Conservation (phyloP, 2,329 filamentous ascomycete genomes). For the Colletotrichum kahawae region DNA sequence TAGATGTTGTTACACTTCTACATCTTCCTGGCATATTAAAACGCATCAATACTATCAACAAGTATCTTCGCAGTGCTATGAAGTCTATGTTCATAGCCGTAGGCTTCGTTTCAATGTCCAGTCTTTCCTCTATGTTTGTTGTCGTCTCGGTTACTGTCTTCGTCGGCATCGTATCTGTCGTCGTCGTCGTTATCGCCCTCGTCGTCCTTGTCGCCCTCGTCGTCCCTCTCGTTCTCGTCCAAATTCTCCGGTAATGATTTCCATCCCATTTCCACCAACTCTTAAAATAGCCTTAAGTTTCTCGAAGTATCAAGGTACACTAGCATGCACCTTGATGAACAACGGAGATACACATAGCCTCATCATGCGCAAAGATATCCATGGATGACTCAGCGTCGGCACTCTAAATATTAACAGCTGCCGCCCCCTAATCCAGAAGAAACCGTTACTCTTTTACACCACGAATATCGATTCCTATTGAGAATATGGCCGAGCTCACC, state of each 20-base stretch:
- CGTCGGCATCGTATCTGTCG: neutral
- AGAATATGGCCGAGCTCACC: neutral
- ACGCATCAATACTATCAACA: too few relatives aligned
- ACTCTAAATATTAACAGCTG: neutral
- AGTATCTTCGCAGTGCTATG: too few relatives aligned
- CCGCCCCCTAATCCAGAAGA: neutral
- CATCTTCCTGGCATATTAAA: too few relatives aligned
- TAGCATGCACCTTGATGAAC: neutral
- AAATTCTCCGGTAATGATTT: neutral
- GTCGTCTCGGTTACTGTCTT: neutral
- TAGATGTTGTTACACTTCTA: too few relatives aligned
- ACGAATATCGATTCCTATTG: neutral
- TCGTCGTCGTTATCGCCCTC: neutral
- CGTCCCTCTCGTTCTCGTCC: neutral
- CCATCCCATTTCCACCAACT: neutral
- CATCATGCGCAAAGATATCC: neutral
- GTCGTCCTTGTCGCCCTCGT: neutral
- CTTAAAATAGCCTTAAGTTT: neutral
- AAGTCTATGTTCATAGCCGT: too few relatives aligned
- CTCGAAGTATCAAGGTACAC: neutral
- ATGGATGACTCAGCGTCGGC: neutral
- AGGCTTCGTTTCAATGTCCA: too few relatives aligned
- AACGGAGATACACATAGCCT: neutral
- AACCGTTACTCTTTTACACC: neutral
- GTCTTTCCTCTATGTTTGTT: too few relatives aligned